Evolutionary conservation across 306 rosid species (phyloP).

Genomic region (Fagus crenata): DNA sequence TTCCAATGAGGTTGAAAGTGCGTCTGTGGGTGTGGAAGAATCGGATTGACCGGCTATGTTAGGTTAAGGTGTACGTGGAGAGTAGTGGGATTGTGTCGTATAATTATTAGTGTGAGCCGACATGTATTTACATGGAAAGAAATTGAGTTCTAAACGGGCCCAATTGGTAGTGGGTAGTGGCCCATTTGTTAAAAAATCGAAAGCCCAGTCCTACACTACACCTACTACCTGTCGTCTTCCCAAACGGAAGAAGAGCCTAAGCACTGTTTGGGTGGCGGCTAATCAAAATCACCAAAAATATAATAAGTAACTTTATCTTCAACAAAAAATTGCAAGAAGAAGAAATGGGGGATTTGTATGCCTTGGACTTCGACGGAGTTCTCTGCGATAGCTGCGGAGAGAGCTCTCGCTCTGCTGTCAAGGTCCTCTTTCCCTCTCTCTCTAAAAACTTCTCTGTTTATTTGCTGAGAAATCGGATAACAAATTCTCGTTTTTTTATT

Average conservation of each 20-base stretch:
- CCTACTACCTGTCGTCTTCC: not conserved
- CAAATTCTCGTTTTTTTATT: not conserved
- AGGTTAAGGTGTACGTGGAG: constrained; percentile 28
- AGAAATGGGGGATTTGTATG: constrained; percentile 82
- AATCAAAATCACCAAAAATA: not conserved
- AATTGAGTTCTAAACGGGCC: too few species aligned
- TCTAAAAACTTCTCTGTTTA: constrained; percentile 8
- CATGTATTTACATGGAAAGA: too few species aligned
- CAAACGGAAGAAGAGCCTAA: not conserved
- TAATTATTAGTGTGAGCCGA: too few species aligned
- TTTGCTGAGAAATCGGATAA: constrained; percentile 17
- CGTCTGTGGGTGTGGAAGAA: not conserved
- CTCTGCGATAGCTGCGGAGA: constrained; percentile 94
- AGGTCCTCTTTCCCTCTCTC: constrained; percentile 41
- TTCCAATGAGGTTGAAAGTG: constrained; percentile 40
- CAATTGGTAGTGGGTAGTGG: too few species aligned
- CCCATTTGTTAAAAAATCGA: not conserved
- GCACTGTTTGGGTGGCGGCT: constrained; percentile 24
- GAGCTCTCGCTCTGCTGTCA: constrained; percentile 82
- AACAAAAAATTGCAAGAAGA: constrained; percentile 1
- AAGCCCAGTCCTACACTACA: not conserved
- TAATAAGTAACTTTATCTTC: not conserved
- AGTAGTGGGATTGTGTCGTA: not conserved
- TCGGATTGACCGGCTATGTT: constrained; percentile 46
- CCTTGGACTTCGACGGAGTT: constrained; percentile 91